Conservation (phyloP, 192 early-diverging fungal species). For the Globomyces pollinis-pini region DNA sequence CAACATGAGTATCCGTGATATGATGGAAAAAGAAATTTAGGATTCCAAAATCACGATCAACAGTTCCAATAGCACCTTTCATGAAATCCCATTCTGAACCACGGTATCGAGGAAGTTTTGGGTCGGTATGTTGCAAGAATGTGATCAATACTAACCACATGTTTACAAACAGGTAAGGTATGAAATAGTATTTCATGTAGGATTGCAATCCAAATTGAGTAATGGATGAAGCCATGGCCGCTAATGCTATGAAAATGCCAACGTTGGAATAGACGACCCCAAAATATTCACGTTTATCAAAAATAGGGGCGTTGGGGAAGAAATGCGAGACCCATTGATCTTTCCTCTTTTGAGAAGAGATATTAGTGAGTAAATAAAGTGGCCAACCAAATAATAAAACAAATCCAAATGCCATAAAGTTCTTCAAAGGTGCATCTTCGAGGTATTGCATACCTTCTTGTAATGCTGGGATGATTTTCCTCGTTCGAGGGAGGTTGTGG, state of each 20-base stretch:
- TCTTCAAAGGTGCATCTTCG: conserved; percentile 68
- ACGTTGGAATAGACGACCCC: conserved; percentile 70
- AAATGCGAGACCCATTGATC: conserved; percentile 74
- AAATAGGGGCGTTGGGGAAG: conserved; percentile 71
- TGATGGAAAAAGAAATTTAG: conserved; percentile 70
- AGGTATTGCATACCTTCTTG: conserved; percentile 41
- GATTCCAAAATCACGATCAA: conserved; percentile 87
- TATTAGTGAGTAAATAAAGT: conserved; percentile 71
- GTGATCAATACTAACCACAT: conserved; percentile 96
- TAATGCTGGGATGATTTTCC: neutral
- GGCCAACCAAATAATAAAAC: conserved; percentile 87
- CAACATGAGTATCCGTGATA: conserved; percentile 83
- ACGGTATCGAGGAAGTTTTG: conserved; percentile 80
- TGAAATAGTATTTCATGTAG: conserved; percentile 75
- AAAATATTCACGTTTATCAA: conserved; percentile 62
- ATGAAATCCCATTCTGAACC: conserved; percentile 84
- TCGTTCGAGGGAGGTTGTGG: conserved; percentile 21
- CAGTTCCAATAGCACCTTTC: conserved; percentile 80
- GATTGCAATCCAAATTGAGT: conserved; percentile 45
- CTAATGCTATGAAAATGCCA: conserved; percentile 53
- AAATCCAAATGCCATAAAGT: conserved; percentile 52
- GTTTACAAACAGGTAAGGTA: conserved; percentile 92
- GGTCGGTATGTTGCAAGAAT: conserved; percentile 88
- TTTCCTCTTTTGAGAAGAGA: conserved; percentile 67
- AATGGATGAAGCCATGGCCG: conserved; percentile 42